Base-by-base conservation (phyloP, 164 flowering plant genomes). In the Litsea cubeba region DNA sequence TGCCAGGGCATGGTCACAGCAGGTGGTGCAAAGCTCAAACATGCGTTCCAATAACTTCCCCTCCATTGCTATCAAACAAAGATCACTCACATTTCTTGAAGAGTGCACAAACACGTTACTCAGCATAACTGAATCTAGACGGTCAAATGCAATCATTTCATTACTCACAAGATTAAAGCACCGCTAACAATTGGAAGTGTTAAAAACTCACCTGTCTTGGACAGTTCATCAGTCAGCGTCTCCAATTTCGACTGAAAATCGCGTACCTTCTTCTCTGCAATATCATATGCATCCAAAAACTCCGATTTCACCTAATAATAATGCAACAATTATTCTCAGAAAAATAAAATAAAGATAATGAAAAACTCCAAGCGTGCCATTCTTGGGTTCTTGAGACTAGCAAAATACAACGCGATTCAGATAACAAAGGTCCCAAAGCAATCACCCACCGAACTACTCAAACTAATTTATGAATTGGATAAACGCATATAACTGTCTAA, bases 241-340 rank as follows among this genome's bases (percentile, higher is more conserved):
- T 90, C 90, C 68, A 87, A 30, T 77, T 81, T 86, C 2, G 92
- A 79, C 71, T 89, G 81, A 75, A 81, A 89, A 76, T 91, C 90
- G 30, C 57, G 76, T 4, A 83, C 86, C 78, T 88, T 87, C 83
- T 90, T 91, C 86, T 90, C 97, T 32, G 92, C 93, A 72, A 76
- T 86, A 72, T 81, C 85, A 69, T 89, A 82, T 14, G 97, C 91
- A 79, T 89, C 99, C n/a, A 91, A 57, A 79, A 93, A 87, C 76
- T 95, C 97, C 0, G 97, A 72, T 79, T 93, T 95, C 2, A 95
- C 99, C 97, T 95, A 71, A 65, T 65, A 71, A 30, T 17, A 40
- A 40, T 40, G 46, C 46, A 40, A 40, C 46, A 40, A 40, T 22
- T 2, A 62, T 63, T 64, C 35, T 23, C 69, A 63, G 62, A 23